Base-by-base conservation (phyloP, 352 stramenopile genomes). In the Saprolegnia parasitica region DNA sequence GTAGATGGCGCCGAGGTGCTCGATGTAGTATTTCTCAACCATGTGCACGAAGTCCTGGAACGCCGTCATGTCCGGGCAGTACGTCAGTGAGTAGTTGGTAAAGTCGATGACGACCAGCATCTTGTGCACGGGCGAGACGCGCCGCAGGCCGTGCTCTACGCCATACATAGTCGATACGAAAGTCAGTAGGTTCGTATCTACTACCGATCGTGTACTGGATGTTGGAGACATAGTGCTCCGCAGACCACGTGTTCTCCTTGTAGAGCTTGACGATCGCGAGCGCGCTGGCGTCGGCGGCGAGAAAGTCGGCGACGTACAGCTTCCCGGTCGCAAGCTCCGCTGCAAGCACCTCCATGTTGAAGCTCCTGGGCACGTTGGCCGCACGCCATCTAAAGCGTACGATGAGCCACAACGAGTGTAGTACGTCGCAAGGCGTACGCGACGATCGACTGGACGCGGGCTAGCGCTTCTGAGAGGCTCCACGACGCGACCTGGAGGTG, bases 161-260 rank as follows among this genome's bases (percentile, higher is more conserved):
- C 16, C 16, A 57, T 5, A 29, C 9, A 23, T 24, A 37, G 26
- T 20, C 16, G 15, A 40, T n/a, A 46, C n/a, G 0, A 0, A 45
- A 13, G 55, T 62, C 55, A n/a, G 40, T 21, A 24, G 6, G 15
- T 24, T 21, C 11, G n/a, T n/a, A n/a, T n/a, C n/a, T n/a, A n/a
- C n/a, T 61, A 70, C 63, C 63, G 42, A 70, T 70, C 23, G 63
- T 70, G 47, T 70, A 70, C 63, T 62, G 62, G 63, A 52, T 52
- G 39, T 70, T 70, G 29, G 45, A 11, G 15, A 70, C 8, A 37
- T 62, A 70, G 46, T 70, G 54, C n/a, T 52, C 24, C 8, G 54
- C 29, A 0, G 63, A 52, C 54, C 54, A 70, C 54, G 63, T 61
- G 26, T 70, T 70, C 26, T 70, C 63, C 54, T 61, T 61, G 32